phyloP scores from a whole-genome alignment of 441 rosid genomes.

The Erysimum cheiri region DNA sequence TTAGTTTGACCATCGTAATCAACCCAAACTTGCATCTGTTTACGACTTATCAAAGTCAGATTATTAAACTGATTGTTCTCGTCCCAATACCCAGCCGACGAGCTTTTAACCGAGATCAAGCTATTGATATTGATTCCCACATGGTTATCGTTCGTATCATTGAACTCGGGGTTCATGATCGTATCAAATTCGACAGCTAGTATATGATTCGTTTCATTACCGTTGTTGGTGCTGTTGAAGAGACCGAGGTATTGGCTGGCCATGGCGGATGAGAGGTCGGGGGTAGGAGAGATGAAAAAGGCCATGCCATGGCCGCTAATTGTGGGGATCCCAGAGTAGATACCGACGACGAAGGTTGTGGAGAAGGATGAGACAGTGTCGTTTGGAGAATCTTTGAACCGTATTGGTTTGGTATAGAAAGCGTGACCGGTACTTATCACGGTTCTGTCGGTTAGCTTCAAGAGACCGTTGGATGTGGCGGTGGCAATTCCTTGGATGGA shows the following conservation, averaged over 20 bases:
- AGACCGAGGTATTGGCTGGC: constrained; percentile 78
- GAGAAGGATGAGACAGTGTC: constrained; percentile 26
- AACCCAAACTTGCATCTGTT: constrained; percentile 60
- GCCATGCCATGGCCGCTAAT: constrained; percentile 53
- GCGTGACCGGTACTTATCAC: constrained; percentile 49
- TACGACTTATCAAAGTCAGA: constrained; percentile 57
- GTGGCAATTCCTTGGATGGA: constrained; percentile 54
- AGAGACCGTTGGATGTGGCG: constrained; percentile 38
- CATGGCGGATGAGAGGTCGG: constrained; percentile 42
- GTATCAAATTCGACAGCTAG: constrained; percentile 82
- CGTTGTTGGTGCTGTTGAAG: constrained; percentile 52
- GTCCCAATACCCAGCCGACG: constrained; percentile 49
- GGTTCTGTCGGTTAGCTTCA: constrained; percentile 54
- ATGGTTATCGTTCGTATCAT: constrained; percentile 70
- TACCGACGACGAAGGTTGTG: constrained; percentile 30
- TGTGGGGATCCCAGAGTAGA: not conserved
- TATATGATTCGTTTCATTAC: constrained; percentile 62
- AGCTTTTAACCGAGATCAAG: constrained; percentile 56
- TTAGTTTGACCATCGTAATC: constrained; percentile 59
- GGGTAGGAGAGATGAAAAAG: constrained; percentile 59
- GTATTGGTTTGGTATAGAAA: constrained; percentile 22
- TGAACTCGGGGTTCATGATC: constrained; percentile 59
- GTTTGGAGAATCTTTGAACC: constrained; percentile 35
- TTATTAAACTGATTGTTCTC: constrained; percentile 41
- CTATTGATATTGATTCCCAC: constrained; percentile 74